These are phyloP conservation scores for Limnomonas spitsbergensis DNA, from an alignment of 139 green algal species.

Conservation along the genomic window DNA sequence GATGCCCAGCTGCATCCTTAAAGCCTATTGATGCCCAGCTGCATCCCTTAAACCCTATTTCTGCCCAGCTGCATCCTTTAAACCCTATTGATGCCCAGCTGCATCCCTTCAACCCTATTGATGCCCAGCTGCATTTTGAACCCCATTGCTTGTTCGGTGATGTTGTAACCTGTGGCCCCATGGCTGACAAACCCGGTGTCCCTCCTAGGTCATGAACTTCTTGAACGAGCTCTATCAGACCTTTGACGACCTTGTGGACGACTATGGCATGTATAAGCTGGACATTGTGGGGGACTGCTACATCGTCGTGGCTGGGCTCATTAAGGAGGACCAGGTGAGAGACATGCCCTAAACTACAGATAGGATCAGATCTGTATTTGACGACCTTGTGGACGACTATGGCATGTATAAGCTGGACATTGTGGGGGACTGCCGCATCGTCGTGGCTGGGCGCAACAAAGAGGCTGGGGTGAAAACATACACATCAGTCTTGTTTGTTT, in stretches of 20 bases:
- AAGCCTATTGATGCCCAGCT: too few species aligned
- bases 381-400: slow-evolving; percentile 45
- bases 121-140: too few species aligned
- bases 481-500: too few species aligned
- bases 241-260: slow-evolving; percentile 47
- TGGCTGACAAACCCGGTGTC: neutral
- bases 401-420: slow-evolving; percentile 55
- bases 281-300: slow-evolving; percentile 53
- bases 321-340: slow-evolving; percentile 39
- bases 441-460: slow-evolving; percentile 48
- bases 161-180: too few species aligned
- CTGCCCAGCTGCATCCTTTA: too few species aligned
- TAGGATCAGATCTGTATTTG: slow-evolving; percentile 24
- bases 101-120: too few species aligned
- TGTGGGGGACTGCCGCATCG: slow-evolving; percentile 52
- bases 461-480: slow-evolving; percentile 27
- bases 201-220: slow-evolving; percentile 48
- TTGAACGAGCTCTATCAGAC: slow-evolving; percentile 49
- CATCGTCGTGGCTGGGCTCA: slow-evolving; percentile 50
- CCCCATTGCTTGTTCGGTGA: too few species aligned
- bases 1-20: too few species aligned
- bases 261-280: slow-evolving; percentile 53
- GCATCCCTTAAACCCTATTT: too few species aligned
- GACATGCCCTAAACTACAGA: too few species aligned
- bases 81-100: too few species aligned